phyloP scores from a whole-genome alignment of 2,329 filamentous ascomycete species.

The Ascochyta rabiei region DNA sequence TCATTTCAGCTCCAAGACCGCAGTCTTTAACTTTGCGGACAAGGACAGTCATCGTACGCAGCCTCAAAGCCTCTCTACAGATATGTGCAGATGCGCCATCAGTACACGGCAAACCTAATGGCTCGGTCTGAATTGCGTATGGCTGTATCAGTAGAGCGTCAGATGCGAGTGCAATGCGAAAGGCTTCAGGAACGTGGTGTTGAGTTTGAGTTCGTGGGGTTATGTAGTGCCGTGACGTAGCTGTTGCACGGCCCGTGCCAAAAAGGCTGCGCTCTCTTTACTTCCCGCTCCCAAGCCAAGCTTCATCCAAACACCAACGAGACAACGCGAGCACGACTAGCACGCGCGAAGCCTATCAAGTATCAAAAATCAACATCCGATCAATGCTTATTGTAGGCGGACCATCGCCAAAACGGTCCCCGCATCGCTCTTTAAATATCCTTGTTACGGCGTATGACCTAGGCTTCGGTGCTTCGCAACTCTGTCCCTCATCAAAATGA shows the following conservation, averaged over 20 bases:
- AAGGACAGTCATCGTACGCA: slow-evolving; percentile 3
- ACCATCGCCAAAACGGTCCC: neutral
- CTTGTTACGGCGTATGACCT: neutral
- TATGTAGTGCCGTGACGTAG: neutral
- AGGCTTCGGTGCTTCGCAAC: neutral
- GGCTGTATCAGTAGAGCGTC: neutral
- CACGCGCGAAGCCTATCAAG: slow-evolving; percentile 8
- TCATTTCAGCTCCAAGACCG: too few relatives aligned
- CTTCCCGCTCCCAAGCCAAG: slow-evolving; percentile 4
- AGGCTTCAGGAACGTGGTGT: neutral
- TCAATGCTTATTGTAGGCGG: neutral
- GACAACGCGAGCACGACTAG: slow-evolving; percentile 17
- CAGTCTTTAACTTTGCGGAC: too few relatives aligned
- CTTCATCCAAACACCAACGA: slow-evolving; percentile 14
- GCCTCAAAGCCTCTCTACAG: neutral
- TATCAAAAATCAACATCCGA: neutral
- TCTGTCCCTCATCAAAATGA: neutral
- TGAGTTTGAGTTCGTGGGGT: neutral
- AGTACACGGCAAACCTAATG: too few relatives aligned
- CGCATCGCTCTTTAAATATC: neutral
- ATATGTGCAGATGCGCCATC: neutral
- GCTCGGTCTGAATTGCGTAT: neutral
- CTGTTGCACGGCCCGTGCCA: neutral
- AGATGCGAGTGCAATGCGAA: neutral
- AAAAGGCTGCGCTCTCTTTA: neutral